Evolutionary conservation across 805 yeast genomes (phyloP), one percentile per base, ranked within the genome.

Genomic region (Wickerhamiella bombiphila): DNA sequence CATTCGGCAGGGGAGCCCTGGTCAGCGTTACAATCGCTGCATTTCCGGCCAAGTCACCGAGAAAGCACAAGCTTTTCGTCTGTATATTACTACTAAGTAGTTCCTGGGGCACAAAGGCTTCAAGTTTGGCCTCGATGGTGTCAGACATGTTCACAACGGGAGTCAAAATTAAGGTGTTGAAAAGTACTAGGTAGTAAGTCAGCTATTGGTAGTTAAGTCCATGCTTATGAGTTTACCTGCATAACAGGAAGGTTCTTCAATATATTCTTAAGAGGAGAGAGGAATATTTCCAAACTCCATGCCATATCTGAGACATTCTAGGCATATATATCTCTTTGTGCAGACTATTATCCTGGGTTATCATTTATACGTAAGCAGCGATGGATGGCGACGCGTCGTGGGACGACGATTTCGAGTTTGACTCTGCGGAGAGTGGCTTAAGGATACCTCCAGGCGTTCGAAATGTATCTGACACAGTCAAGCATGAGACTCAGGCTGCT

Each of bases 1-100:
- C 22, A 5, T 37, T 41, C 32, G 59, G 51, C 22, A 43, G 41
- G 19, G 47, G 38, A 15, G 45, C 35, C 22, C 48, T 33, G 35
- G 43, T 32, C 4, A 81, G 54, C 3, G 77, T 64, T 11, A 83
- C 48, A 11, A 88, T 75, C 3, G 95, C 94, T 29, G 67, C 60
- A 38, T 73, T 37, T 1, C 50, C 61, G 9, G 70, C 68, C 11
- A 88, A 79, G 1, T 55, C 47, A 0, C 98, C 98, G 11, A 83
- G 59, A 2, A 85, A 46, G 0, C 70, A 76, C n/a, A 76, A 53
- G 0, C 66, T 57, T 52, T 88, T 91, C 4, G 73, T 63, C 47
- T 72, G 76, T 1, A 93, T 72, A 52, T 80, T 77, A 3, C 38
- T 31, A 19, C 60, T 60, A 25, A 82, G 65, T 1, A 72, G 54